A percentile compares a stretch with the other conserved stretches of the same genome.
phyloP scores from a whole-genome alignment of 345 rosid species.

The Hibiscus mutabilis region DNA sequence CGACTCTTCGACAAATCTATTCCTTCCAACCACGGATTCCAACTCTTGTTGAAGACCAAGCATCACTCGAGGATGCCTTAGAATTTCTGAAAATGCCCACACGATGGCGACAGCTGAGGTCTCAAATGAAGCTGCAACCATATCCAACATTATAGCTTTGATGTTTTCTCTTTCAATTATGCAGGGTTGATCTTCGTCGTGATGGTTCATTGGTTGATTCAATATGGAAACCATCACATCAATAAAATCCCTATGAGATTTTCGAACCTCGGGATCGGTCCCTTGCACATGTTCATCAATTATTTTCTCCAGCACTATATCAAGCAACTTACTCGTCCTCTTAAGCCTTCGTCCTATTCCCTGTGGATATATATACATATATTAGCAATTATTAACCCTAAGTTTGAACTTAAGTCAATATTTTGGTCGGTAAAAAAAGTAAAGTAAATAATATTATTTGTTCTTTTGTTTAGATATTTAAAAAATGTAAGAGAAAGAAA shows the following conservation, averaged over 20 bases:
- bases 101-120: conserved; percentile 9
- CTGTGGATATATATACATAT: not conserved
- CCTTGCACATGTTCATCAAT: conserved; percentile 9
- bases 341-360: conserved; percentile 16
- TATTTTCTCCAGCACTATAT: conserved; percentile 11
- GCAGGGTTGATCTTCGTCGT: not conserved
- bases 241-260: too few species aligned
- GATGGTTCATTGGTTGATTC: too few species aligned
- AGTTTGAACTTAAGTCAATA: too few species aligned
- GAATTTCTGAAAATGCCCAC: conserved; percentile 27
- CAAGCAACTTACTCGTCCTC: conserved; percentile 11
- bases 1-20: too few species aligned
- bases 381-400: too few species aligned
- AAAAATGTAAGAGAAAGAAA: too few species aligned
- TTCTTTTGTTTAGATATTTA: too few species aligned
- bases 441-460: too few species aligned
- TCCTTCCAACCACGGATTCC: conserved; percentile 6
- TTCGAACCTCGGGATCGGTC: too few species aligned
- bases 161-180: conserved; percentile 15
- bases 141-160: conserved; percentile 21
- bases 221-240: too few species aligned
- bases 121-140: conserved; percentile 16
- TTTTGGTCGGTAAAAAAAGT: too few species aligned
- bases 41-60: conserved; percentile 19
- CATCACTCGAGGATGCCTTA: conserved; percentile 19